Percentiles rank a stretch among this genome's conserved stretches.
Evolutionary conservation across 768 basidiomycete species (phyloP).

Genomic region (Hygrophorus russula): DNA sequence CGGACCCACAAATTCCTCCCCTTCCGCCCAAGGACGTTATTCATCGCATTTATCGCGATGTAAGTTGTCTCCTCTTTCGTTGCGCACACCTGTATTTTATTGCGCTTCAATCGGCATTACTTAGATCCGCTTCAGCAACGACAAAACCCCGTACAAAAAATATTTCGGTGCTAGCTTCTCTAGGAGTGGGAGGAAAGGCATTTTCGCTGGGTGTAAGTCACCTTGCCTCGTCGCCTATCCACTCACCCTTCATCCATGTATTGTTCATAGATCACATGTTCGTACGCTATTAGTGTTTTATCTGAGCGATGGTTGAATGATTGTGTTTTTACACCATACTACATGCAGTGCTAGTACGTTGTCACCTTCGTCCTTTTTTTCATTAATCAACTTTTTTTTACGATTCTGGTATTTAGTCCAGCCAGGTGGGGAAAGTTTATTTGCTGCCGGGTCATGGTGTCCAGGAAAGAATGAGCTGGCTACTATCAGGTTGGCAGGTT

Average conservation of each 20-base stretch:
- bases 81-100: not conserved
- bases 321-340: not conserved
- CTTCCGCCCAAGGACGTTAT: constrained; percentile 87
- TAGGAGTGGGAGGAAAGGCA: constrained; percentile 81
- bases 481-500: constrained; percentile 46
- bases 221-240: not conserved
- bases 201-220: constrained; percentile 74
- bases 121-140: constrained; percentile 82
- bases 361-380: not conserved
- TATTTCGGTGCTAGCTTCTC: constrained; percentile 77
- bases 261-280: constrained; percentile 51
- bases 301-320: not conserved
- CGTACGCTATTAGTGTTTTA: not conserved
- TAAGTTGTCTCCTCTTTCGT: constrained; percentile 17
- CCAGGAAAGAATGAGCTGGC: constrained; percentile 71
- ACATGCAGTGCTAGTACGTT: not conserved
- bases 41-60: constrained; percentile 90
- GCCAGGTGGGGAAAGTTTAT: constrained; percentile 52
- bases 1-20: constrained; percentile 76
- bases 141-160: constrained; percentile 93
- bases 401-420: constrained; percentile 32
- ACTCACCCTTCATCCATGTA: too few relatives aligned
- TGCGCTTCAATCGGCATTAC: not conserved
- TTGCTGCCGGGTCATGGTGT: constrained; percentile 78
- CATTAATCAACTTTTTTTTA: not conserved